Base-by-base conservation (phyloP, 495 filamentous ascomycete species). In the Hypomontagnella submonticulosa region DNA sequence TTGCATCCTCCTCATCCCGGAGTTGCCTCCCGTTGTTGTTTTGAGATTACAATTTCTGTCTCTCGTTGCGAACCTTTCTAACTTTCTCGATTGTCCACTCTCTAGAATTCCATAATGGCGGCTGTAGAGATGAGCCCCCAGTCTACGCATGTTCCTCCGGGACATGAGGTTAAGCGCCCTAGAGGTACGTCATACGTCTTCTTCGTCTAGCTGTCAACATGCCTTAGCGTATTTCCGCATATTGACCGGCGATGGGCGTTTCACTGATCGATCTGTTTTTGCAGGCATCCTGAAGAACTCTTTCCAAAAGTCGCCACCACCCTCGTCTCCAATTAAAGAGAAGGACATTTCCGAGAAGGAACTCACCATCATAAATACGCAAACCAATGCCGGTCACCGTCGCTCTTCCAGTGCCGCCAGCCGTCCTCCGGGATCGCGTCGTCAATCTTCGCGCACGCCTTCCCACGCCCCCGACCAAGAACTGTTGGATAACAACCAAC, bases 281-380 rank as follows among this genome's bases (percentile, higher is more conserved):
- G 16, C 52, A 97, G 95, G 95, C 59, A 99, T 99, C 63, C 87
- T 99, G 66, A 99, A 99, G 81, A 97, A 97, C 78, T 89, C 90
- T 9, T 89, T 80, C 69, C 84, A 85, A 47, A 79, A 79, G 67
- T 89, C 88, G 9, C 81, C 79, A 38, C 75, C 81, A 32, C 79
- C 80, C 34, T 44, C 71, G 46, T 85, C 82, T n/a, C 82, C 81
- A 10, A 59, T 72, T 47, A 73, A 76, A 47, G 67, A 71, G 48
- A 57, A 73, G 48, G 72, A 71, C 53, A 59, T 86, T 40, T 86
- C 88, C 3, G 88, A 91, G 57, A 93, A 96, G 73, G 95, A 99
- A 58, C 80, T 97, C 55, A 93, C 91, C 10, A 85, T 97, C 41
- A 88, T 92, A 74, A 99, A 99, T 78, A 99, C 95, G 9, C 85